A percentile compares a stretch with the other conserved stretches of the same genome.
These are phyloP conservation scores for Camelina sativa DNA, from an alignment of 345 rosid species.

Conservation along the genomic window DNA sequence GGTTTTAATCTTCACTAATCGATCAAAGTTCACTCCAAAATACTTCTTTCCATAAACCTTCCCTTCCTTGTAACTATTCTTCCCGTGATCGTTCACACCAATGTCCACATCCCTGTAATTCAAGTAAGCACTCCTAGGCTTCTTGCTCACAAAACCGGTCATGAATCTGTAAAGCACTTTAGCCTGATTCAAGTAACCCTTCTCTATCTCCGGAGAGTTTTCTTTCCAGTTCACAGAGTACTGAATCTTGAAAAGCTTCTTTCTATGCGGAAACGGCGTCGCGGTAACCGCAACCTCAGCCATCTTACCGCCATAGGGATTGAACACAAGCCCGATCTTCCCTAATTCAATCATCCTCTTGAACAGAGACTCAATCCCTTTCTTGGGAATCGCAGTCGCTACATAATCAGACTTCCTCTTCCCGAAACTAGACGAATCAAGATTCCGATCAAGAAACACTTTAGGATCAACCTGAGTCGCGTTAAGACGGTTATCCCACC, in stretches of 20 bases:
- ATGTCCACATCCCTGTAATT: slow-evolving; percentile 68
- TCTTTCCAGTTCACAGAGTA: slow-evolving; percentile 56
- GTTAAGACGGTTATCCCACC: slow-evolving; percentile 51
- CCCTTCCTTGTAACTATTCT: slow-evolving; percentile 50
- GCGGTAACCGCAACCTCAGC: slow-evolving; percentile 43
- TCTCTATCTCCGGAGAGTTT: slow-evolving; percentile 40
- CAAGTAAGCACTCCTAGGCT: slow-evolving; percentile 64
- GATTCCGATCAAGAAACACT: slow-evolving; percentile 50
- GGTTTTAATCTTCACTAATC: slow-evolving; percentile 57
- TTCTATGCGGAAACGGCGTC: slow-evolving; percentile 67
- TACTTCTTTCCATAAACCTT: slow-evolving; percentile 61
- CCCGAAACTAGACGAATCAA: slow-evolving; percentile 37
- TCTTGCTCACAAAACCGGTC: slow-evolving; percentile 66
- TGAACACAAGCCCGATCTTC: slow-evolving; percentile 55
- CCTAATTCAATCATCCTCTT: slow-evolving; percentile 57
- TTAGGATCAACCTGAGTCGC: slow-evolving; percentile 46
- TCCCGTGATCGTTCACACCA: slow-evolving; percentile 40
- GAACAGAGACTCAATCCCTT: slow-evolving; percentile 51
- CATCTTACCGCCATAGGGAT: slow-evolving; percentile 72
- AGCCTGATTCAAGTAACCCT: slow-evolving; percentile 30
- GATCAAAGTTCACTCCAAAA: slow-evolving; percentile 59
- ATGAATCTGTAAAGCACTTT: slow-evolving; percentile 54
- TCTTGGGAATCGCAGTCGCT: slow-evolving; percentile 41
- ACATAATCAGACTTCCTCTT: slow-evolving; percentile 82
- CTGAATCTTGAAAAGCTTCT: slow-evolving; percentile 61